Conservation (phyloP, 345 rosid species). For the Citrus mangshanensis region DNA sequence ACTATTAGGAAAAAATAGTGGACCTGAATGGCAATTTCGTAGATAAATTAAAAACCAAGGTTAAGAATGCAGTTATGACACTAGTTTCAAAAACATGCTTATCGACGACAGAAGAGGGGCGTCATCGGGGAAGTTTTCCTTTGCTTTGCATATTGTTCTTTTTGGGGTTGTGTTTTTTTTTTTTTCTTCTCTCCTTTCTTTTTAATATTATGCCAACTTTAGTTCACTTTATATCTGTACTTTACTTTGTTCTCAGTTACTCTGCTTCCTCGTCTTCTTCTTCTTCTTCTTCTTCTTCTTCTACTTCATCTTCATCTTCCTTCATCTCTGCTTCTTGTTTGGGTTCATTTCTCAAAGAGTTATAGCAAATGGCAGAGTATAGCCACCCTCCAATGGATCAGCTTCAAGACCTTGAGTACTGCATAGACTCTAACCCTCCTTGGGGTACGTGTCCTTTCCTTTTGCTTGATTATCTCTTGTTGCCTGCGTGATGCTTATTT, state of each 20-base stretch:
- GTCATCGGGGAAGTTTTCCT: conserved; percentile 7
- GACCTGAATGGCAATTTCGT: conserved; percentile 23
- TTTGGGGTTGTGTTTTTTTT: conserved; percentile 12
- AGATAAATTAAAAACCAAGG: conserved; percentile 10
- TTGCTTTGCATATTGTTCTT: conserved; percentile 40
- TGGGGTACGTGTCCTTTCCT: conserved; percentile 60
- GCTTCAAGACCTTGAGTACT: conserved; percentile 95
- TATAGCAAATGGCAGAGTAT: conserved; percentile 54
- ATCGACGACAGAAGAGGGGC: conserved; percentile 10
- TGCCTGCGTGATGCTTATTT: not conserved
- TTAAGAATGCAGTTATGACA: not conserved
- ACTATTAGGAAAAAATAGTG: not conserved
- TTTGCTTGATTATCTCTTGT: not conserved
- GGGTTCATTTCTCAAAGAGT: conserved; percentile 9
- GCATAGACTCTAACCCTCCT: conserved; percentile 99
- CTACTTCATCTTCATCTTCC: conserved; percentile 2
- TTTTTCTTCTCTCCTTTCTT: not conserved
- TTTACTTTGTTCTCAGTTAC: conserved; percentile 35
- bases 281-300: not conserved
- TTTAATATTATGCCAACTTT: conserved; percentile 15
- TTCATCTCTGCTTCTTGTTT: not conserved
- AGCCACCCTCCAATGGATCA: conserved; percentile 88
- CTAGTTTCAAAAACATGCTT: not conserved
- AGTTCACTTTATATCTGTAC: conserved; percentile 53
- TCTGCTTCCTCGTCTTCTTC: conserved; percentile 11